phyloP scores from a whole-genome alignment of 345 rosid species.

The Bruguiera parviflora region DNA sequence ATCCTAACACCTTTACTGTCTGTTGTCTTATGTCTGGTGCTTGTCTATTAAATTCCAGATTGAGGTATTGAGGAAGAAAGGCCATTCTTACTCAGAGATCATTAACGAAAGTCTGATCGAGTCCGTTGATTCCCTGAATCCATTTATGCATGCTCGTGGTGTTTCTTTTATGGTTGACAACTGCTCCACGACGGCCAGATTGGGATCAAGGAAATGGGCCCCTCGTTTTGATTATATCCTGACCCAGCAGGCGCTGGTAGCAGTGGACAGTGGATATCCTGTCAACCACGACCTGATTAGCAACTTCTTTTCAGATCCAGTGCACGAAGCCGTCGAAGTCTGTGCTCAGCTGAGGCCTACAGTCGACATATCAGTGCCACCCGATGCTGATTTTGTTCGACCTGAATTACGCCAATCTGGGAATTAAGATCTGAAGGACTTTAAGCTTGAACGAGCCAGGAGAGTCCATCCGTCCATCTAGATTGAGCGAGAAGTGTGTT shows the following conservation, averaged over 20 bases:
- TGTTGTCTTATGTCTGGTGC: no score
- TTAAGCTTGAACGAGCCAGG: not conserved
- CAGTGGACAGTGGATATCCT: constrained; percentile 76
- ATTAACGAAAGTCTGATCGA: constrained; percentile 91
- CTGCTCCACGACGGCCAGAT: constrained; percentile 89
- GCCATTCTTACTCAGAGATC: constrained; percentile 95
- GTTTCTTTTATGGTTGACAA: constrained; percentile 98
- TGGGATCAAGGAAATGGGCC: constrained; percentile 94
- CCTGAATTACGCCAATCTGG: constrained; percentile 81
- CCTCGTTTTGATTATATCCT: constrained; percentile 80
- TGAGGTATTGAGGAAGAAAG: constrained; percentile 87
- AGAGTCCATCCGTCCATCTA: not conserved
- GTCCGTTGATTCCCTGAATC: constrained; percentile 87
- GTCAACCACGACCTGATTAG: constrained; percentile 66
- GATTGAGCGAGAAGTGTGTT: not conserved
- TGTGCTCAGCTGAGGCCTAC: constrained; percentile 87
- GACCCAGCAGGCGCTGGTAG: constrained; percentile 79
- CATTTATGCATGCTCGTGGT: constrained; percentile 97
- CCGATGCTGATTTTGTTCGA: constrained; percentile 89
- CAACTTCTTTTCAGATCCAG: constrained; percentile 81
- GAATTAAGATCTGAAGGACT: constrained; percentile 25
- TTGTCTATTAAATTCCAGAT: constrained; percentile 43
- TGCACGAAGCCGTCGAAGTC: constrained; percentile 79
- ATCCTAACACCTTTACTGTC: no score
- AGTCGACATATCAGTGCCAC: constrained; percentile 76